Percentiles rank a stretch among this genome's conserved stretches.
phyloP scores from a whole-genome alignment of 2,329 filamentous ascomycete genomes.

The Fusarium albidum region DNA sequence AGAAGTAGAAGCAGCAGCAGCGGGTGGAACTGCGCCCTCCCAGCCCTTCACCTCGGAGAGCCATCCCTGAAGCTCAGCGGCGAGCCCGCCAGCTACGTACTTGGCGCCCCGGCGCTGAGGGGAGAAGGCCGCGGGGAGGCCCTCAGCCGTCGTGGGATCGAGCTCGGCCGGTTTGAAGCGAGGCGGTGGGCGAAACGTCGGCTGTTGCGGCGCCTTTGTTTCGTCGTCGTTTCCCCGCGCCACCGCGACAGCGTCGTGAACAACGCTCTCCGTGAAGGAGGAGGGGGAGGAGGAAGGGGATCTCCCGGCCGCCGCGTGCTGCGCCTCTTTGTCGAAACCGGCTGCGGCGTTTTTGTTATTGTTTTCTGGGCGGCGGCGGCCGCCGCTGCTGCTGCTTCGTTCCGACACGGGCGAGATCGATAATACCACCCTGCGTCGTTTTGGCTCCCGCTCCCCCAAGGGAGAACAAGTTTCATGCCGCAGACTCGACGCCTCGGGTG shows the following conservation, averaged over 20 bases:
- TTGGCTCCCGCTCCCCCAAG: constrained; percentile 33
- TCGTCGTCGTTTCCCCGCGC: constrained; percentile 30
- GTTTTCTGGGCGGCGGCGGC: background rate
- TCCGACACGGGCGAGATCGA: constrained; percentile 39
- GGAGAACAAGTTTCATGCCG: constrained; percentile 13
- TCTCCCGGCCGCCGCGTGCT: no score
- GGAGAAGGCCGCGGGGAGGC: constrained; percentile 44
- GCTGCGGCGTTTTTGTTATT: no score
- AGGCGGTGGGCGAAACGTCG: constrained; percentile 49
- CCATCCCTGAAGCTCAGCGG: constrained; percentile 51
- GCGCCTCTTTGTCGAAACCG: background rate
- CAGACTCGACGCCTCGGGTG: constrained; percentile 3
- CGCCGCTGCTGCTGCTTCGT: constrained; percentile 16
- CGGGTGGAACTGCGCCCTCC: constrained; percentile 34
- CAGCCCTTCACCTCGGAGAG: constrained; percentile 51
- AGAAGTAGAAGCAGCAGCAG: no score
- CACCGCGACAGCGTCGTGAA: constrained; percentile 14
- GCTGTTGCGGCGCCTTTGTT: constrained; percentile 41
- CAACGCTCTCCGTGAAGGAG: constrained; percentile 22
- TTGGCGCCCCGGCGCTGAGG: constrained; percentile 47
- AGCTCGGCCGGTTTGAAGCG: constrained; percentile 48
- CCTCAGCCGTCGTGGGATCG: constrained; percentile 30
- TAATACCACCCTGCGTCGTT: constrained; percentile 41
- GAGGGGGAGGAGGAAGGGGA: no score
- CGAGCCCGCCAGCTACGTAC: constrained; percentile 49